phyloP scores from a whole-genome alignment of 345 rosid species.

The Anacardium occidentale region DNA sequence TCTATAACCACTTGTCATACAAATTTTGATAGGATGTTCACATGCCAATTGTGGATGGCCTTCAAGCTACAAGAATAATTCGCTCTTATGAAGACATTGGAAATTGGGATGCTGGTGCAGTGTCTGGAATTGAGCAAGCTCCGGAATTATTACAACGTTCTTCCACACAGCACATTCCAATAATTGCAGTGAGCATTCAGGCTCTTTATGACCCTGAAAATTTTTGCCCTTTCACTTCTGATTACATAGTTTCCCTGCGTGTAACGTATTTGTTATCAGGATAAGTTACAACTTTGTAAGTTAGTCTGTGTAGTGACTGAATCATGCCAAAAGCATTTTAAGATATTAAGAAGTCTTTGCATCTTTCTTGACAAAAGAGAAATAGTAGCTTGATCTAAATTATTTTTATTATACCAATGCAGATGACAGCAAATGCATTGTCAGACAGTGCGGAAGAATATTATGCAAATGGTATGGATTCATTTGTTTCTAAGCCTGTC shows the following conservation, averaged over 20 bases:
- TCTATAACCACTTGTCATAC: slow-evolving; percentile 1
- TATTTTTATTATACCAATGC: slow-evolving; percentile 22
- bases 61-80: slow-evolving; percentile 85
- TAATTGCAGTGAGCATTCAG: slow-evolving; percentile 67
- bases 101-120: slow-evolving; percentile 70
- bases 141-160: slow-evolving; percentile 24
- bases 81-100: slow-evolving; percentile 86
- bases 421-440: slow-evolving; percentile 96
- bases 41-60: slow-evolving; percentile 96
- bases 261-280: no score
- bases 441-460: slow-evolving; percentile 93
- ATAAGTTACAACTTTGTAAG: no score
- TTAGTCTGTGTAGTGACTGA: no score
- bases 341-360: no score
- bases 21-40: slow-evolving; percentile 67
- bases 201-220: background rate
- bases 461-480: slow-evolving; percentile 88
- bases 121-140: slow-evolving; percentile 62
- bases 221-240: no score
- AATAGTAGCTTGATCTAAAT: no score
- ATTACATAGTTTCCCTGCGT: background rate
- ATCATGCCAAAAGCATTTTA: no score
- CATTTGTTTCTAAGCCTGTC: slow-evolving; percentile 87
- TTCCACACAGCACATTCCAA: slow-evolving; percentile 51
- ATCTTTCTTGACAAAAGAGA: no score